phyloP scores from a whole-genome alignment of 495 filamentous ascomycete genomes.

The Neurospora sp. region DNA sequence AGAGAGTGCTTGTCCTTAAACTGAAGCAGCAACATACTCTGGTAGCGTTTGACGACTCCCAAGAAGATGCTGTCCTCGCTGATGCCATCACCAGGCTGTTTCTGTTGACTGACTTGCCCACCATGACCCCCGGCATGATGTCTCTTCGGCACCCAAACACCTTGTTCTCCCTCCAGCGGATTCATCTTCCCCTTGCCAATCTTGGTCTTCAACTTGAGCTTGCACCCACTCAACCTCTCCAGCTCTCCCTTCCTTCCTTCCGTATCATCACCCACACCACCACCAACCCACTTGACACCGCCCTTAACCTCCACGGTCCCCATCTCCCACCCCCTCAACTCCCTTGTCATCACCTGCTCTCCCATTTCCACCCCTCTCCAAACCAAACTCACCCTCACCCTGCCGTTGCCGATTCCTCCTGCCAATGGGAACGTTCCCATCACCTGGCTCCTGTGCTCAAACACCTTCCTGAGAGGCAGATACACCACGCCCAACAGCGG shows the following conservation, averaged over 20 bases:
- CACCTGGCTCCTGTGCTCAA: slow-evolving; percentile 47
- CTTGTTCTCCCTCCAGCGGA: slow-evolving; percentile 15
- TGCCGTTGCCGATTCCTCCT: slow-evolving; percentile 61
- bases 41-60: slow-evolving; percentile 51
- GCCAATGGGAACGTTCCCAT: slow-evolving; percentile 49
- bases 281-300: slow-evolving; percentile 15
- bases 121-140: neutral
- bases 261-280: neutral
- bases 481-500: slow-evolving; percentile 57
- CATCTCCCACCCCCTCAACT: slow-evolving; percentile 54
- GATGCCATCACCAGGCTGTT: slow-evolving; percentile 16
- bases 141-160: slow-evolving; percentile 20
- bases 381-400: slow-evolving; percentile 53
- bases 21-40: slow-evolving; percentile 47
- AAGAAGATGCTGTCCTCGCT: slow-evolving; percentile 37
- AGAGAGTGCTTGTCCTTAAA: slow-evolving; percentile 40
- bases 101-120: neutral
- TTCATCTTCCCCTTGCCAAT: slow-evolving; percentile 45
- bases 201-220: slow-evolving; percentile 47
- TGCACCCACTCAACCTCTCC: slow-evolving; percentile 29
- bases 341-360: slow-evolving; percentile 41
- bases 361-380: slow-evolving; percentile 58
- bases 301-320: slow-evolving; percentile 51
- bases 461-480: slow-evolving; percentile 47
- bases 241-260: slow-evolving; percentile 23